Base-by-base conservation (phyloP, 805 yeast genomes). In the Naumovozyma dairenensis region DNA sequence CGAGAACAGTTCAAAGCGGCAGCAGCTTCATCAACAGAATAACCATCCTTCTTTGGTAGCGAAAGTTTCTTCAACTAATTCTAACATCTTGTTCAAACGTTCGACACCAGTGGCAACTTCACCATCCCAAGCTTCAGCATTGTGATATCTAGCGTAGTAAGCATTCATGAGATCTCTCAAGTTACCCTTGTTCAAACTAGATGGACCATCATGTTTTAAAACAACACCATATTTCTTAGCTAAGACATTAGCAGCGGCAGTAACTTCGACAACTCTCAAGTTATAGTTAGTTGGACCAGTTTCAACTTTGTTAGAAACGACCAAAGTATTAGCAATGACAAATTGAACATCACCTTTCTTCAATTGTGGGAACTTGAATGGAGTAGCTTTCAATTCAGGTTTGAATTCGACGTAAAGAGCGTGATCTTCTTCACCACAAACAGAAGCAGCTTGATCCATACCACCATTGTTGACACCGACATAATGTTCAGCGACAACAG, bases 391-490 rank as follows among this genome's bases (percentile, higher is more conserved):
- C 30, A 80, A 60, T 39, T 62, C 52, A 2, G 87, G 86, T 39
- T 67, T 65, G 58, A 78, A 79, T 43, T 70, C 71, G 14, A 79
- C 72, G 43, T 69, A 66, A 35, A 78, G 55, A 2, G 78, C 79
- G 42, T 78, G 72, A 38, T 64, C 66, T 27, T 55, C 59, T 46
- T 69, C 73, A 15, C 86, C 85, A 43, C 69, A 77, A 16, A 80
- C 66, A 0, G 80, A 72, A 3, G 85, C 86, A 31, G 79, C 69
- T 57, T 79, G 86, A 51, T 79, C 86, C 80, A 79, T 72, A 25
- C 86, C 85, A n/a, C 86, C 87, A 22, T 78, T 74, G 51, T 75
- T 78, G 33, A 79, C 80, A 22, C 86, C 86, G 24, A 79, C 74
- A 34, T 72, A 72, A 55, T 77, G 82, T 50, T 79, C 86, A 25